Conservation (phyloP, 257 asterid species). For the Jacaranda mimosifolia region DNA sequence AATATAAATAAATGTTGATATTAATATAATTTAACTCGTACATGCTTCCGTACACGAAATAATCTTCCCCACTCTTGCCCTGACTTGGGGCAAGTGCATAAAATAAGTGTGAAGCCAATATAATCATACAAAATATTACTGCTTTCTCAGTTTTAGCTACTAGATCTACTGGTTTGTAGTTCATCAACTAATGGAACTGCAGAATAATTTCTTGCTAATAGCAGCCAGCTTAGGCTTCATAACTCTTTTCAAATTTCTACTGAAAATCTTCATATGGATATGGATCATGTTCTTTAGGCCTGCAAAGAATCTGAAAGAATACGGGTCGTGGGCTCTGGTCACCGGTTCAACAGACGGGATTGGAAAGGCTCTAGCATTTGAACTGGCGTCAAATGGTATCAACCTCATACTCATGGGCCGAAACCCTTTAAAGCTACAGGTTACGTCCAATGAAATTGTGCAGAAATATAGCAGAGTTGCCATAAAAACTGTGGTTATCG, state of each 20-base stretch:
- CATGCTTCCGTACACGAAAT: too few species aligned
- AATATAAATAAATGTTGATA: too few species aligned
- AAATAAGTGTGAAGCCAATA: too few species aligned
- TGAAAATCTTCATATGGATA: constrained; percentile 3
- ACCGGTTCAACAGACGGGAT: constrained; percentile 52
- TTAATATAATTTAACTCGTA: too few species aligned
- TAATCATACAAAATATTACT: too few species aligned
- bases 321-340: constrained; percentile 50
- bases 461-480: background rate
- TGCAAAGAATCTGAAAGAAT: constrained; percentile 28
- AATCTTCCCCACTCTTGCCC: too few species aligned
- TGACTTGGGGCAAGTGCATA: too few species aligned
- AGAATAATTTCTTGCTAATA: background rate
- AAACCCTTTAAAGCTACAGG: constrained; percentile 29
- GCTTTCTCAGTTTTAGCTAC: too few species aligned
- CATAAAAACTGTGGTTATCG: constrained; percentile 15
- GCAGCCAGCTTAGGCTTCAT: constrained; percentile 39
- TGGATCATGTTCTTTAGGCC: constrained; percentile 41
- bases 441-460: constrained; percentile 29
- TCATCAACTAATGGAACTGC: constrained; percentile 27
- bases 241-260: constrained; percentile 23
- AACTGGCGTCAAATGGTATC: constrained; percentile 41
- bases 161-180: too few species aligned
- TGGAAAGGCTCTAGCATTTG: constrained; percentile 40
- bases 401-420: constrained; percentile 43